Base-by-base conservation (phyloP, 2,329 filamentous ascomycete genomes). In the Aspergillus pseudotamarii region DNA sequence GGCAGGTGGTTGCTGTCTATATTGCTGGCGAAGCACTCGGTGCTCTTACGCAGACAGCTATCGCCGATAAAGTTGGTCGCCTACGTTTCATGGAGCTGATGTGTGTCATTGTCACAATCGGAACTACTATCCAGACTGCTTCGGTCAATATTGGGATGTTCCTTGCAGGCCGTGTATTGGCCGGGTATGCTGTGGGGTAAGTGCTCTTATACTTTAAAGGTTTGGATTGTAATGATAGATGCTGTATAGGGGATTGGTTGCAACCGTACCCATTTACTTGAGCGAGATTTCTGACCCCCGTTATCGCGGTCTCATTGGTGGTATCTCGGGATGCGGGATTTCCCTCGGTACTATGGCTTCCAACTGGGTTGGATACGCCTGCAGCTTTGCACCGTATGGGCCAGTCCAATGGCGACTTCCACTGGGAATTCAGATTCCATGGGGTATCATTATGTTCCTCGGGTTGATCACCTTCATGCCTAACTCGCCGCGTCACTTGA, bases 21-120 rank as follows among this genome's bases (percentile, higher is more conserved):
- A 86, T 88, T 63, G 85, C 85, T 6, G 86, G 86, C 32, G 86
- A 88, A 72, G 84, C 84, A 14, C 73, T 83, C 6, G 86, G 86
- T 1, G 84, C 85, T 19, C 64, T 86, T 9, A 76, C 76, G 0
- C 86, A 88, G 68, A 87, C 83, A 3, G 77, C 81, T 6, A 73
- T 87, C 21, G 86, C 81, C 10, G 86, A 88, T 66, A 80, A 73
- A 70, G 80, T 84, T 5, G 84, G 84, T 11, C 82, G 84, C 11
- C 80, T 85, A 50, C 80, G 82, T 1, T 86, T 86, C 68, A 84
- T 85, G 82, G 78, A 83, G 66, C 64, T 85, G 46, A 80, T 84
- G 75, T 86, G 84, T 67, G 66, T 85, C 19, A 72, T 86, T 30
- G 84, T 86, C 32, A 87, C 85, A 1, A 80, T 86, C 34, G 85